Percentiles rank a stretch among this genome's conserved stretches.
Evolutionary conservation across 768 basidiomycete species (phyloP).

Genomic region (Boletus reticulatus): DNA sequence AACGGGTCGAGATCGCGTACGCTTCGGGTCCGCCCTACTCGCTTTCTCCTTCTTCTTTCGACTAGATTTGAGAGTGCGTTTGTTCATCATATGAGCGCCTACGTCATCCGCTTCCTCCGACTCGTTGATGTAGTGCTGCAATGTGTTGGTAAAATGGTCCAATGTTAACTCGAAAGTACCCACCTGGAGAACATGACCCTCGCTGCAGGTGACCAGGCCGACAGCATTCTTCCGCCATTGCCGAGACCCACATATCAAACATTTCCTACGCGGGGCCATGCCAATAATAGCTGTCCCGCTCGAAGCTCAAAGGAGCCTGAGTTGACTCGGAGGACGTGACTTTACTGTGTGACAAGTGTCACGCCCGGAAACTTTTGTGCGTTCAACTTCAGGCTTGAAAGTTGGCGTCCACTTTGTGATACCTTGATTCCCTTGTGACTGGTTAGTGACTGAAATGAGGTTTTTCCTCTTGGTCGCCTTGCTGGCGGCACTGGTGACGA

Average conservation of each 20-base stretch:
- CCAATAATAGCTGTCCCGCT: no score
- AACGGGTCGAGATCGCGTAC: constrained; percentile 36
- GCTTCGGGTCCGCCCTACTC: constrained; percentile 57
- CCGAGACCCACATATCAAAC: constrained; percentile 77
- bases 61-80: constrained; percentile 60
- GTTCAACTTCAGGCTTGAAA: not conserved
- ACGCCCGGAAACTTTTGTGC: not conserved
- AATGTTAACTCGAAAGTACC: constrained; percentile 9
- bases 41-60: constrained; percentile 49
- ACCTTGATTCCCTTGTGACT: not conserved
- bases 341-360: no score
- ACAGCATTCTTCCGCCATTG: constrained; percentile 87
- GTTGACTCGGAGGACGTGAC: constrained; percentile 6
- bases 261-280: constrained; percentile 63
- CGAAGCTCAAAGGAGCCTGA: not conserved
- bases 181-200: constrained; percentile 90
- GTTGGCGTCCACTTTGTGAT: not conserved
- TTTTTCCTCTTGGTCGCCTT: constrained; percentile 43
- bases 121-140: constrained; percentile 81
- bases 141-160: not conserved
- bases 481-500: constrained; percentile 51
- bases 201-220: constrained; percentile 82
- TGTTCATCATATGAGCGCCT: constrained; percentile 60
- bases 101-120: constrained; percentile 64
- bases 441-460: constrained; percentile 43